phyloP scores from a whole-genome alignment of 2,329 filamentous ascomycete species.

The Dactylellina parvicollis region DNA sequence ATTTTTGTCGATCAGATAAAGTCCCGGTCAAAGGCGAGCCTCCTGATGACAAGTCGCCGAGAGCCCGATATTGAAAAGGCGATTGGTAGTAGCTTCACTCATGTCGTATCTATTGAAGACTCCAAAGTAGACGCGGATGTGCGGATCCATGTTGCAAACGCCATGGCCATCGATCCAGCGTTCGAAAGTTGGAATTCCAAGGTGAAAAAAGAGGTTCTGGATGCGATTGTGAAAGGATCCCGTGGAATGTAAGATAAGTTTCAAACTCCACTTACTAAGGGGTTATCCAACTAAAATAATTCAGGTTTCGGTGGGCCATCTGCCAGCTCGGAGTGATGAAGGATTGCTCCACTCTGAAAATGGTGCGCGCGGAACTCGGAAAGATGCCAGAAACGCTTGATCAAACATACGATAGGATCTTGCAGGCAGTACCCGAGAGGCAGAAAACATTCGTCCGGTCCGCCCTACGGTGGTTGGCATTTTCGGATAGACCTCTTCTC shows the following conservation, averaged over 20 bases:
- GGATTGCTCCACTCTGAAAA: slow-evolving; percentile 13
- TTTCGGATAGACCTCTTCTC: slow-evolving; percentile 30
- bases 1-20: slow-evolving; percentile 13
- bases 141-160: slow-evolving; percentile 8
- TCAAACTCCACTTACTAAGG: neutral
- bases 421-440: slow-evolving; percentile 11
- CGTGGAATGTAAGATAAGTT: slow-evolving; percentile 46
- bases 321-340: slow-evolving; percentile 37
- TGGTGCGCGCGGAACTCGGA: slow-evolving; percentile 22
- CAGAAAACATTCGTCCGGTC: slow-evolving; percentile 37
- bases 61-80: slow-evolving; percentile 36
- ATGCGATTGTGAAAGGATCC: slow-evolving; percentile 30
- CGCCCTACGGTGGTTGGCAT: slow-evolving; percentile 38
- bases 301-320: slow-evolving; percentile 44
- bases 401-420: slow-evolving; percentile 40
- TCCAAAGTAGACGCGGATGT: slow-evolving; percentile 30
- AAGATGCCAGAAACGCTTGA: slow-evolving; percentile 39
- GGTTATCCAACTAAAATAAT: too few species aligned
- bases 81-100: neutral
- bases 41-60: slow-evolving; percentile 32
- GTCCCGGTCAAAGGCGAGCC: neutral
- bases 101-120: slow-evolving; percentile 25
- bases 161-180: slow-evolving; percentile 14
- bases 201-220: slow-evolving; percentile 27
- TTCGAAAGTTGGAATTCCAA: slow-evolving; percentile 24